phyloP scores from a whole-genome alignment of 73 alveolate species.

The Tetrahymena borealis region DNA sequence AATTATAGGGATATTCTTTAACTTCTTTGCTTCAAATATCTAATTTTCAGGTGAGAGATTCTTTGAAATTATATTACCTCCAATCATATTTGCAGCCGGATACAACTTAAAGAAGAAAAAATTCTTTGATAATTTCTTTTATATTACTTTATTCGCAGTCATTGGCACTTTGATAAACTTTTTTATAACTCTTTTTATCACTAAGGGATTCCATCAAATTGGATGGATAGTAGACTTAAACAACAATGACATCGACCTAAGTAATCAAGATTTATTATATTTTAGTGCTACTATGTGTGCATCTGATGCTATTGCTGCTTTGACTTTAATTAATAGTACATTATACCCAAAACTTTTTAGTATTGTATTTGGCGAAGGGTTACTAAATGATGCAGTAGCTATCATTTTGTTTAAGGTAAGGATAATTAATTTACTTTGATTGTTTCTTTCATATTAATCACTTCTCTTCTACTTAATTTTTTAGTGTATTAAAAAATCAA shows the following conservation, averaged over 20 bases:
- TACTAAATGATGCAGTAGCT: conserved; percentile 91
- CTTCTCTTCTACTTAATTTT: neutral
- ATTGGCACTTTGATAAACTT: conserved; percentile 79
- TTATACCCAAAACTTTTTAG: conserved; percentile 72
- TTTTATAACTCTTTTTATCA: conserved; percentile 56
- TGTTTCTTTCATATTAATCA: too few relatives aligned
- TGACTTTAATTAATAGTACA: conserved; percentile 72
- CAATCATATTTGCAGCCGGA: conserved; percentile 95
- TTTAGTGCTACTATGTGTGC: conserved; percentile 86
- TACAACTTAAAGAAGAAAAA: conserved; percentile 67
- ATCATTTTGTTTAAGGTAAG: conserved; percentile 71
- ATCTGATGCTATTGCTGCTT: conserved; percentile 90
- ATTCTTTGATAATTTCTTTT: conserved; percentile 78
- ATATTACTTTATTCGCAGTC: conserved; percentile 73
- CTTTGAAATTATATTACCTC: conserved; percentile 86
- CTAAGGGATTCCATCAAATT: conserved; percentile 36
- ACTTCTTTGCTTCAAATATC: conserved; percentile 36
- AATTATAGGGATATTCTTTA: conserved; percentile 42
- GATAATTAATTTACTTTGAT: neutral
- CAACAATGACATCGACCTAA: conserved; percentile 18
- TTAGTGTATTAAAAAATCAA: too few relatives aligned
- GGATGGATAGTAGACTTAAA: conserved; percentile 36
- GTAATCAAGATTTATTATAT: conserved; percentile 38
- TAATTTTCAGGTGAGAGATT: conserved; percentile 56
- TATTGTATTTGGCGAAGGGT: conserved; percentile 93